These are phyloP conservation scores for Salix caprea DNA, from an alignment of 345 rosid genomes.

Conservation along the genomic window DNA sequence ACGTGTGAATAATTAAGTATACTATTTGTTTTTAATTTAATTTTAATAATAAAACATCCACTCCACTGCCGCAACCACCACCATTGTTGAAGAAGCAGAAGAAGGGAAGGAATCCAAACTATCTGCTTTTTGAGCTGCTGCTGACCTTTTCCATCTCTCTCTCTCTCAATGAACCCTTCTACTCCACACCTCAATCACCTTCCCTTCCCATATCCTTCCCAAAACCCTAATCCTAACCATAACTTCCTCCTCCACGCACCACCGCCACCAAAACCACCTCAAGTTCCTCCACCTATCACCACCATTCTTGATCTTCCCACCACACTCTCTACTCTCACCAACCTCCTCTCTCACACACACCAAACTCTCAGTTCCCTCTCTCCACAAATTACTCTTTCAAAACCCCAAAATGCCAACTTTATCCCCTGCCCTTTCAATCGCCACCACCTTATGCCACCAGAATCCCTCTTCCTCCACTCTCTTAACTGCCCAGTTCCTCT, in stretches of 20 bases:
- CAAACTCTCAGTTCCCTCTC: slow-evolving; percentile 20
- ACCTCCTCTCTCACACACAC: slow-evolving; percentile 39
- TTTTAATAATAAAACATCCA: too few relatives aligned
- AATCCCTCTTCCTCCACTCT: slow-evolving; percentile 64
- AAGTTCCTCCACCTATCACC: not conserved
- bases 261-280: not conserved
- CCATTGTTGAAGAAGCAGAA: too few relatives aligned
- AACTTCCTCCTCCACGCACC: slow-evolving; percentile 11
- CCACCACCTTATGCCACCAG: slow-evolving; percentile 67
- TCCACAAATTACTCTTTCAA: slow-evolving; percentile 26
- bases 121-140: too few relatives aligned
- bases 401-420: slow-evolving; percentile 22
- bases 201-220: not conserved
- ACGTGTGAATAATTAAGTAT: too few relatives aligned
- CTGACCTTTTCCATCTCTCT: too few relatives aligned
- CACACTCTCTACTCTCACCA: slow-evolving; percentile 39
- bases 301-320: slow-evolving; percentile 30
- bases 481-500: slow-evolving; percentile 59
- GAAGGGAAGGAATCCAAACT: too few relatives aligned
- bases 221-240: slow-evolving; percentile 9
- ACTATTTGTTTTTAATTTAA: too few relatives aligned
- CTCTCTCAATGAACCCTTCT: slow-evolving; percentile 12
- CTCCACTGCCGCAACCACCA: too few relatives aligned
- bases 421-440: slow-evolving; percentile 55
- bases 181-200: not conserved